A percentile compares a stretch with the other conserved stretches of the same genome.
Conservation (phyloP, 495 filamentous ascomycete species). For the Halenospora varia region DNA sequence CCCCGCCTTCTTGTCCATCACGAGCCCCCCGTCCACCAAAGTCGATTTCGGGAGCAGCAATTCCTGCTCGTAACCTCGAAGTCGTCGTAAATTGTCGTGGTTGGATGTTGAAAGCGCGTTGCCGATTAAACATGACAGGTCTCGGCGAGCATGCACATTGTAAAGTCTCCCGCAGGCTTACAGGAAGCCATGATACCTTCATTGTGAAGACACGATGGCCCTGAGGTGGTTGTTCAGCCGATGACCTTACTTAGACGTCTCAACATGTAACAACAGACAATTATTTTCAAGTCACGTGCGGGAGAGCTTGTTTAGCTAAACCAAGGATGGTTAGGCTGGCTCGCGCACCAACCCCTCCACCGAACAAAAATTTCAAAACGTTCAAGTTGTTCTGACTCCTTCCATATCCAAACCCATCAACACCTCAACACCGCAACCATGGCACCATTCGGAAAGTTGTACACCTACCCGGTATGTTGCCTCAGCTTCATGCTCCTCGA, state of each 20-base stretch:
- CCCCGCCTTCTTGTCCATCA: neutral
- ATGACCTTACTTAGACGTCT: neutral
- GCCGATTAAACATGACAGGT: slow-evolving; percentile 2
- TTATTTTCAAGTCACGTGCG: too few relatives aligned
- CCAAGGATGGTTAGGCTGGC: neutral
- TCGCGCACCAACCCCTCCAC: neutral
- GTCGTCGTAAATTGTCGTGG: slow-evolving; percentile 17
- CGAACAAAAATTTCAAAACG: neutral
- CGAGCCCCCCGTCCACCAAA: slow-evolving; percentile 1
- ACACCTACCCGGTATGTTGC: slow-evolving; percentile 70
- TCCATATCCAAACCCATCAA: neutral
- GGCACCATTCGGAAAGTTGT: slow-evolving; percentile 84
- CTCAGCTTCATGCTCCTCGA: neutral
- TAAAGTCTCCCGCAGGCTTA: slow-evolving; percentile 14
- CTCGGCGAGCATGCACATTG: slow-evolving; percentile 10
- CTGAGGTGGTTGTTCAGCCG: neutral
- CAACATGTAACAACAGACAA: too few relatives aligned
- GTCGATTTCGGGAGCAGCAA: slow-evolving; percentile 23
- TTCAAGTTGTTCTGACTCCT: neutral
- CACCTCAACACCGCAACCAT: slow-evolving; percentile 55
- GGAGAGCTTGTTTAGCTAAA: too few relatives aligned
- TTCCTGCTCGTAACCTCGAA: slow-evolving; percentile 4
- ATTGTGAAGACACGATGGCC: slow-evolving; percentile 12
- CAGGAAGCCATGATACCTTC: slow-evolving; percentile 23
- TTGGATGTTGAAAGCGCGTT: neutral